Evolutionary conservation across 352 stramenopile species (phyloP).

Genomic region (Pythium brassicae): DNA sequence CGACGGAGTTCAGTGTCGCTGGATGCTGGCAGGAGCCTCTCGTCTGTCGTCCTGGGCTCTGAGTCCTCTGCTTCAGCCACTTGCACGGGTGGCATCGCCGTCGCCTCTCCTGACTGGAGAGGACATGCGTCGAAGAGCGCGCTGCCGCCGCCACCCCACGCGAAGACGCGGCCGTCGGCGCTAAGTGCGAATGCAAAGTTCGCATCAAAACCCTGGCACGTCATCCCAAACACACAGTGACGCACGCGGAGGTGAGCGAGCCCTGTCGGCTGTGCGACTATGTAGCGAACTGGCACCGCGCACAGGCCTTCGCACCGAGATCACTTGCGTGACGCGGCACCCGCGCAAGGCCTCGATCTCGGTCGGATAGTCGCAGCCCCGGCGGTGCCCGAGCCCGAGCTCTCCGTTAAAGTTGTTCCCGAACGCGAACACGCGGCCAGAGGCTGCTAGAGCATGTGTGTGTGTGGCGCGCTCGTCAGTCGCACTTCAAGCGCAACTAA

Average conservation of each 20-base stretch:
- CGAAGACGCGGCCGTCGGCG: constrained; percentile 77
- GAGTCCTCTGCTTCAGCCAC: not conserved
- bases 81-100: not conserved
- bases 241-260: not conserved
- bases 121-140: constrained; percentile 28
- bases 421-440: constrained; percentile 61
- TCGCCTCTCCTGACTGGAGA: not conserved
- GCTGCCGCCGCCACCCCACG: constrained; percentile 79
- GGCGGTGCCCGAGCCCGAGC: constrained; percentile 52
- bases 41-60: no score
- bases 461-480: not conserved
- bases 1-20: not conserved
- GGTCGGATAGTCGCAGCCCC: constrained; percentile 24
- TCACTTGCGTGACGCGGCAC: constrained; percentile 32
- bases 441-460: constrained; percentile 16
- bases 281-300: no score
- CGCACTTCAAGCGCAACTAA: not conserved
- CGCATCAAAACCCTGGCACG: constrained; percentile 50
- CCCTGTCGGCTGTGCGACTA: not conserved
- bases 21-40: not conserved
- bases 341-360: constrained; percentile 60
- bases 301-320: constrained; percentile 29
- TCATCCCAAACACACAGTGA: not conserved
- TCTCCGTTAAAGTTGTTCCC: constrained; percentile 64
- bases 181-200: constrained; percentile 80